Percentiles rank a stretch among this genome's conserved stretches.
Conservation (phyloP, 257 asterid species). For the Misopates orontium region DNA sequence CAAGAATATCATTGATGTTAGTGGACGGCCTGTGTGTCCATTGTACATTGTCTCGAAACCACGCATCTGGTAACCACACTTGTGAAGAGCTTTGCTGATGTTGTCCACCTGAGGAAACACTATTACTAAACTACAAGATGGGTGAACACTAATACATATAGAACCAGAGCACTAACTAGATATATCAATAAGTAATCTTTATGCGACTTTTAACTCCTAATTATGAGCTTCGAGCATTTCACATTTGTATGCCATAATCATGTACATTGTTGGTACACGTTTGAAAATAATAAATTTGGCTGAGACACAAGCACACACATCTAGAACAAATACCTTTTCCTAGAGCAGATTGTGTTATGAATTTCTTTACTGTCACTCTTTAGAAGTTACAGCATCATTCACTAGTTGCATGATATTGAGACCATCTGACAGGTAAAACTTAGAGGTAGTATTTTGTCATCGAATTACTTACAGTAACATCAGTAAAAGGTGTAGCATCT, state of each 20-base stretch:
- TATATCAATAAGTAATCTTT: neutral
- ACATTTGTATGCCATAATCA: no score
- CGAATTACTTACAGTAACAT: conserved; percentile 91
- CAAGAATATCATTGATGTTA: conserved; percentile 70
- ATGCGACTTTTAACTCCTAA: no score
- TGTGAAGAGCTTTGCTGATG: conserved; percentile 89
- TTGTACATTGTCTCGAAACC: conserved; percentile 77
- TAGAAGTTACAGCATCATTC: no score
- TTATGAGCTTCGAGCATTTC: no score
- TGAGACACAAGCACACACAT: no score
- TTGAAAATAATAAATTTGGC: no score
- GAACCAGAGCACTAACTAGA: neutral
- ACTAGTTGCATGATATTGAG: no score
- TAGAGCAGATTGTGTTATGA: conserved; percentile 35
- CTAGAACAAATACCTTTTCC: no score
- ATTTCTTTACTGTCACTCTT: no score
- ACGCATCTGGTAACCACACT: conserved; percentile 97
- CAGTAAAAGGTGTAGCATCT: conserved; percentile 96
- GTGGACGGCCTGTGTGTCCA: conserved; percentile 71
- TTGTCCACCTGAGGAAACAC: conserved; percentile 67
- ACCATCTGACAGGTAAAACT: no score
- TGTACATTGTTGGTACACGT: no score
- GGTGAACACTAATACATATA: conserved; percentile 21
- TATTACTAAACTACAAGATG: conserved; percentile 25
- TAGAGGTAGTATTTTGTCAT: conserved; percentile 39